Evolutionary conservation across 441 rosid genomes (phyloP).

Genomic region (Macaranga tanarius): DNA sequence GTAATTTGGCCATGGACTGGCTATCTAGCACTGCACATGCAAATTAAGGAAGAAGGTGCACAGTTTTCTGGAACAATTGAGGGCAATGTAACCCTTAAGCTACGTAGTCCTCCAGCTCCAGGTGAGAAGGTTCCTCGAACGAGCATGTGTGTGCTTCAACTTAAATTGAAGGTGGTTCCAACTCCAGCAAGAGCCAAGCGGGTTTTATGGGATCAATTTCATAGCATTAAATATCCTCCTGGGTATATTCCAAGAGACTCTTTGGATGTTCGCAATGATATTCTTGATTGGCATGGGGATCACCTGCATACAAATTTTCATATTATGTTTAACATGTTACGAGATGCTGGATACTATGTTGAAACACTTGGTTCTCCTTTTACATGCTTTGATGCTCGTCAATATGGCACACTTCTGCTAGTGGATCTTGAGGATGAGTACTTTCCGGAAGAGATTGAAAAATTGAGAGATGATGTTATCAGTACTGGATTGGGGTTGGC

Average conservation of each 20-base stretch:
- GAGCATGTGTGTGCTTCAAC: conserved; percentile 72
- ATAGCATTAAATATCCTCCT: conserved; percentile 96
- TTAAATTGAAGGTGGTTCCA: conserved; percentile 85
- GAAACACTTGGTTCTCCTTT: conserved; percentile 98
- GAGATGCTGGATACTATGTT: conserved; percentile 88
- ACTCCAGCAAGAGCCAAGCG: conserved; percentile 88
- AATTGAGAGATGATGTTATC: conserved; percentile 76
- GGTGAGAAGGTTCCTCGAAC: conserved; percentile 64
- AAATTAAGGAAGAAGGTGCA: conserved; percentile 95
- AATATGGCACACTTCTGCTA: conserved; percentile 89
- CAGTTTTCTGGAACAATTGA: conserved; percentile 80
- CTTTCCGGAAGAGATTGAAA: conserved; percentile 89
- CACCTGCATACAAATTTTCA: conserved; percentile 97
- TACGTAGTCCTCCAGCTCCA: conserved; percentile 72
- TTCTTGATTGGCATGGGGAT: conserved; percentile 99
- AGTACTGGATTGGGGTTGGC: conserved; percentile 79
- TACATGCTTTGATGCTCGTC: conserved; percentile 92
- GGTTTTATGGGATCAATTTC: conserved; percentile 97
- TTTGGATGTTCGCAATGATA: conserved; percentile 95
- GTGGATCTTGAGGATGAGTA: conserved; percentile 98
- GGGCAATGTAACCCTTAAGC: conserved; percentile 72
- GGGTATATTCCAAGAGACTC: conserved; percentile 98
- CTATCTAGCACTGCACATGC: conserved; percentile 92
- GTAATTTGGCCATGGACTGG: conserved; percentile 99
- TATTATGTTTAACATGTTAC: conserved; percentile 91